phyloP scores from a whole-genome alignment of 768 basidiomycete genomes.

The Brasilioporus rufonigricans region DNA sequence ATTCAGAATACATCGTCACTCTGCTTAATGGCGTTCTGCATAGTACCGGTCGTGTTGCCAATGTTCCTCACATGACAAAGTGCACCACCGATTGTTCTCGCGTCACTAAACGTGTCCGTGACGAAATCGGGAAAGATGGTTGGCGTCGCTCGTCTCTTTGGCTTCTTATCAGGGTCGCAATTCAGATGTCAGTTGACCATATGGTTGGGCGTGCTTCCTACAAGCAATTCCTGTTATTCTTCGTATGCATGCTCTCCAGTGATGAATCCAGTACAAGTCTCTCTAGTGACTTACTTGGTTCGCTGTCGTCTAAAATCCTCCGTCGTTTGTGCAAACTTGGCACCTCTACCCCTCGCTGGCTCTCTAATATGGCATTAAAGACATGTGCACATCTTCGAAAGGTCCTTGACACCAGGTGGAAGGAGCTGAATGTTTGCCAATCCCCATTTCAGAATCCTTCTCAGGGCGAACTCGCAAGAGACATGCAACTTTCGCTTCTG shows the following conservation, averaged over 20 bases:
- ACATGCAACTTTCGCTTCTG: conserved; percentile 34
- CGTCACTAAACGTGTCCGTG: background rate
- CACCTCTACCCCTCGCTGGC: background rate
- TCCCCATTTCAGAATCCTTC: background rate
- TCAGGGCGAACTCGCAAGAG: conserved; percentile 4
- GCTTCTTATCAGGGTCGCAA: background rate
- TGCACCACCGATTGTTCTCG: no score
- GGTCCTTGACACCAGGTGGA: conserved; percentile 35
- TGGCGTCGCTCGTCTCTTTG: background rate
- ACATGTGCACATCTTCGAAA: conserved; percentile 1
- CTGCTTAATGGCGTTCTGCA: background rate
- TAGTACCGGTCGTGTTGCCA: background rate
- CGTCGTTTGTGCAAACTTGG: background rate
- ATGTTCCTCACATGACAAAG: background rate
- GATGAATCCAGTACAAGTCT: background rate
- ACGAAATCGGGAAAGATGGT: background rate
- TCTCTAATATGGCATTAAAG: background rate
- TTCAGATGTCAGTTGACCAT: no score
- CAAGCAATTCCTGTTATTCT: background rate
- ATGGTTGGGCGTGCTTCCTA: background rate
- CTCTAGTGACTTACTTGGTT: background rate
- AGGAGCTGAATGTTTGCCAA: conserved; percentile 20
- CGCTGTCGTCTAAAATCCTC: background rate
- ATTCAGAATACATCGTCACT: no score
- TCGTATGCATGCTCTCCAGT: background rate